These are phyloP conservation scores for Mycosphaerella sp. DNA, from an alignment of 2,329 filamentous ascomycete genomes.

Conservation along the genomic window DNA sequence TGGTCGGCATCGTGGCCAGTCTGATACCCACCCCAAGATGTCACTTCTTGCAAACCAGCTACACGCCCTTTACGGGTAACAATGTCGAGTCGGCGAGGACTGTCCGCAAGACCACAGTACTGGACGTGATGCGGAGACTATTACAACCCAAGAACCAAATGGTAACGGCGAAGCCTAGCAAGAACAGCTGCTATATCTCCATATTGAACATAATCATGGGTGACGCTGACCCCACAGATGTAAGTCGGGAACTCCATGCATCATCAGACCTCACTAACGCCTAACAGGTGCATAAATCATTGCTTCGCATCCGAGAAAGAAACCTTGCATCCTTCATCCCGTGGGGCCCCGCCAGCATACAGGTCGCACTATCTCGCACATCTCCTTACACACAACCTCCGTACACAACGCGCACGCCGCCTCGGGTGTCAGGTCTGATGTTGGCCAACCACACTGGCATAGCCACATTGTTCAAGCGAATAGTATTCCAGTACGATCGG, in stretches of 20 bases:
- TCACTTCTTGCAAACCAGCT: constrained; percentile 97
- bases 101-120: constrained; percentile 92
- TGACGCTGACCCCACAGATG: constrained; percentile 94
- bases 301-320: constrained; percentile 90
- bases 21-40: constrained; percentile 93
- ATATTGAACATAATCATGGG: constrained; percentile 99
- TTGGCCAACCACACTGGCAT: constrained; percentile 97
- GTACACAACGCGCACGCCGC: constrained; percentile 84
- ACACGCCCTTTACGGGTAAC: constrained; percentile 94
- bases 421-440: constrained; percentile 90
- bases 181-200: constrained; percentile 98
- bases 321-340: constrained; percentile 94
- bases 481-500: constrained; percentile 84
- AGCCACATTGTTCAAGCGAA: constrained; percentile 91
- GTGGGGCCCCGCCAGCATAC: constrained; percentile 96
- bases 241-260: constrained; percentile 27
- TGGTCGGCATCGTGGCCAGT: constrained; percentile 92
- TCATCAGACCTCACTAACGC: constrained; percentile 1
- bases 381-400: constrained; percentile 94
- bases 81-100: constrained; percentile 97
- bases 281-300: constrained; percentile 76
- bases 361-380: constrained; percentile 92
- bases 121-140: constrained; percentile 93
- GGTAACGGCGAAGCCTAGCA: constrained; percentile 91
- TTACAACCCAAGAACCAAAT: constrained; percentile 98